Percentiles rank a stretch among this genome's conserved stretches.
These are phyloP conservation scores for Sclerotinia subarctica DNA, from an alignment of 2,329 filamentous ascomycete species.

Conservation along the genomic window DNA sequence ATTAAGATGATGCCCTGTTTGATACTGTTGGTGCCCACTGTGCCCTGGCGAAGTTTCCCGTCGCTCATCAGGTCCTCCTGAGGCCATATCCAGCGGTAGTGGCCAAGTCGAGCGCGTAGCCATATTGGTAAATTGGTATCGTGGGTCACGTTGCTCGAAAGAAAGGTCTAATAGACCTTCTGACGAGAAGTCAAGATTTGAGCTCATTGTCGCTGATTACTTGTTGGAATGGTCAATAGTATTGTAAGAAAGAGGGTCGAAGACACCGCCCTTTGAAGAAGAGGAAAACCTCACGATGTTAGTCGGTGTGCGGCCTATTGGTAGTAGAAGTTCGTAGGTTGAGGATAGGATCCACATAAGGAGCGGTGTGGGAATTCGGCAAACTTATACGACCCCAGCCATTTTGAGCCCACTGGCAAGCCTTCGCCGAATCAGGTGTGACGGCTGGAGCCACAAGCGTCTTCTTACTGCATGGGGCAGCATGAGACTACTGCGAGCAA, in stretches of 20 bases:
- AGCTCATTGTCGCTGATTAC: slow-evolving; percentile 47
- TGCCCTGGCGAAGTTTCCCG: slow-evolving; percentile 37
- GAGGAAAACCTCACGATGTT: slow-evolving; percentile 35
- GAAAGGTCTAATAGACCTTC: slow-evolving; percentile 60
- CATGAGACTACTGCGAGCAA: slow-evolving; percentile 21
- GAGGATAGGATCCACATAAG: slow-evolving; percentile 30
- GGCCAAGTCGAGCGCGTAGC: slow-evolving; percentile 39
- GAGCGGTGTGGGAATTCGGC: slow-evolving; percentile 31
- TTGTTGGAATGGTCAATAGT: slow-evolving; percentile 43
- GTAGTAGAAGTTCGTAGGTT: slow-evolving; percentile 28
- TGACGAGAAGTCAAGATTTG: slow-evolving; percentile 57
- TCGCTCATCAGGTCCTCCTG: slow-evolving; percentile 36
- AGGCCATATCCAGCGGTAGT: slow-evolving; percentile 38
- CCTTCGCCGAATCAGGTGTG: slow-evolving; percentile 18
- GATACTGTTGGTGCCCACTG: slow-evolving; percentile 45
- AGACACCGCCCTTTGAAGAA: slow-evolving; percentile 40
- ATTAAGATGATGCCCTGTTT: slow-evolving; percentile 46
- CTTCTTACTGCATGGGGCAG: slow-evolving; percentile 20
- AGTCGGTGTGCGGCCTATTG: slow-evolving; percentile 35
- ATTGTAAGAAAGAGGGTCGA: slow-evolving; percentile 43
- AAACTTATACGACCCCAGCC: slow-evolving; percentile 27
- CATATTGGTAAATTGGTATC: slow-evolving; percentile 50
- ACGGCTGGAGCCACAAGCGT: slow-evolving; percentile 19
- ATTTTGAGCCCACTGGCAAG: slow-evolving; percentile 18
- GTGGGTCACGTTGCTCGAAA: slow-evolving; percentile 55